phyloP scores from a whole-genome alignment of 305 asterid genomes.

The Fraxinus greggii region DNA sequence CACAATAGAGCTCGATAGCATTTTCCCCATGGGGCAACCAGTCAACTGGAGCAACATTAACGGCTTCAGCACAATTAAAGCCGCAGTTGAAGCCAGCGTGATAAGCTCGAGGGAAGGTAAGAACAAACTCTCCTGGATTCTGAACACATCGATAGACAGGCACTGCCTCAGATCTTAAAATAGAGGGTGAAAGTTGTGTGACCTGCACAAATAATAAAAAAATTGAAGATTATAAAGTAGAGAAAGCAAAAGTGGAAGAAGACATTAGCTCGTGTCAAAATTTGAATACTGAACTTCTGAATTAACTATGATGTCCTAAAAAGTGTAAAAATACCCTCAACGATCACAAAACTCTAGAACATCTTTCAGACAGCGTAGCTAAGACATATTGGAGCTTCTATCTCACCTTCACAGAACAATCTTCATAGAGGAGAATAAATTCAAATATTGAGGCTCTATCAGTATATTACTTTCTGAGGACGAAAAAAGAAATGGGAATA shows the following conservation, averaged over 20 bases:
- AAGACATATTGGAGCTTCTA: not conserved
- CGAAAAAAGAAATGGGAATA: not conserved
- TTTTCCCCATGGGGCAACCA: slow-evolving; percentile 88
- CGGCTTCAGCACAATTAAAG: slow-evolving; percentile 91
- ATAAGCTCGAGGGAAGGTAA: slow-evolving; percentile 88
- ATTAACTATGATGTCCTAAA: not conserved
- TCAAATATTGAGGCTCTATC: not conserved
- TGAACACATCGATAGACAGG: slow-evolving; percentile 82
- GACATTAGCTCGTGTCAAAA: not conserved
- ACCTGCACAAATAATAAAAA: slow-evolving; percentile 52
- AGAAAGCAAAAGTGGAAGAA: not conserved
- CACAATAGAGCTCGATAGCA: slow-evolving; percentile 77
- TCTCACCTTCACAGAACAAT: not conserved
- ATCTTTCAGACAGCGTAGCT: not conserved
- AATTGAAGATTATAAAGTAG: not conserved
- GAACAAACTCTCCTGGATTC: slow-evolving; percentile 79
- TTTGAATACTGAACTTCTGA: not conserved
- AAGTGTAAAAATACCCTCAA: not conserved
- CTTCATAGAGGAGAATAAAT: not conserved
- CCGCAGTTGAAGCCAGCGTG: slow-evolving; percentile 90
- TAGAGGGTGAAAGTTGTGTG: slow-evolving; percentile 80
- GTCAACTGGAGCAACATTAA: slow-evolving; percentile 88
- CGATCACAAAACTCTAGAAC: not conserved
- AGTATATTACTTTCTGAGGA: not conserved
- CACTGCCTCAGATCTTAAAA: slow-evolving; percentile 66